Conservation (phyloP, 257 asterid species). For the Solanum virginianum region DNA sequence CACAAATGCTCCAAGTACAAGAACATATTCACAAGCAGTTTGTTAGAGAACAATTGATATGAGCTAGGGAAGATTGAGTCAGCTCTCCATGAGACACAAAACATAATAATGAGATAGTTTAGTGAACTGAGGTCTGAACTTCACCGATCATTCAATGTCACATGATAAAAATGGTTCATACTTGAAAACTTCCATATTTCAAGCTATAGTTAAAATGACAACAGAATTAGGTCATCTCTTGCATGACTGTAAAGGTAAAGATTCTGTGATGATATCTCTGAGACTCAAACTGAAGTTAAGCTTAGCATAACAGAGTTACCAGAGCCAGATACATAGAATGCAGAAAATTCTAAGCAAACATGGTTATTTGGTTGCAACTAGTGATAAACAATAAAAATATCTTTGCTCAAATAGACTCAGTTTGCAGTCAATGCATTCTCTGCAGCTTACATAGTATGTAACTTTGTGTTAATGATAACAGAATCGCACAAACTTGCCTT, state of each 20-base stretch:
- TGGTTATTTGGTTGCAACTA: background rate
- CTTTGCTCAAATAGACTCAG: background rate
- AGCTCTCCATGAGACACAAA: background rate
- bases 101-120: background rate
- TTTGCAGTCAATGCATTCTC: background rate
- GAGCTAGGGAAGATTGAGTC: background rate
- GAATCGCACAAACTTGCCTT: constrained; percentile 35
- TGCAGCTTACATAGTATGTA: background rate
- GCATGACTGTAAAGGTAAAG: background rate
- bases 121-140: background rate
- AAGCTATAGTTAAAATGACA: background rate
- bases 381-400: background rate
- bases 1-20: background rate
- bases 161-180: background rate
- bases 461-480: background rate
- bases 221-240: background rate
- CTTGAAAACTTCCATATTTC: background rate
- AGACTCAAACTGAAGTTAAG: background rate
- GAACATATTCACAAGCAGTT: background rate
- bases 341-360: background rate
- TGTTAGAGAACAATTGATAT: background rate
- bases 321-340: background rate
- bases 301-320: background rate
- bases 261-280: background rate
- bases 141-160: background rate